Conservation (phyloP, 1,139 yeast genomes). For the Saccharomycopsis phalli region DNA sequence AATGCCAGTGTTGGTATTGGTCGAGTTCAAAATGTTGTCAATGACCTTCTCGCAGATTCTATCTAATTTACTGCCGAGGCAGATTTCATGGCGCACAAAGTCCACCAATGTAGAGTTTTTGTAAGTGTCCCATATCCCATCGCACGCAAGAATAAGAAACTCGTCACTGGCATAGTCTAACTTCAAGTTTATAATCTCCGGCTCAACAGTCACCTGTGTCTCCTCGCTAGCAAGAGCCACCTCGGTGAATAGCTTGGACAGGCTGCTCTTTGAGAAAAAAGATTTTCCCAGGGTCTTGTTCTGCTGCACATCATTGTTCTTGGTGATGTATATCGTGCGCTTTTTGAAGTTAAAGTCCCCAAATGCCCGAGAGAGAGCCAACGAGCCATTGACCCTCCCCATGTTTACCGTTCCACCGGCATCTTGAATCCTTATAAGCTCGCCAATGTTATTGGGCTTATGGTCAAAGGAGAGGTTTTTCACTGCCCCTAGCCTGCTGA, state of each 20-base stretch:
- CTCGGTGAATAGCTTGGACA: constrained; percentile 2
- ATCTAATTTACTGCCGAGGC: constrained; percentile 48
- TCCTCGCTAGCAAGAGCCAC: constrained; percentile 80
- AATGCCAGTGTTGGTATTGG: constrained; percentile 64
- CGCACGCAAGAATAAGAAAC: constrained; percentile 89
- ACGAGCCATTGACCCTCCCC: constrained; percentile 63
- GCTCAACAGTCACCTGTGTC: constrained; percentile 90
- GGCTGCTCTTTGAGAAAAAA: constrained; percentile 8
- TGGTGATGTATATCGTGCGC: constrained; percentile 33
- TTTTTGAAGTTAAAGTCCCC: constrained; percentile 63
- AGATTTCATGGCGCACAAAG: constrained; percentile 48
- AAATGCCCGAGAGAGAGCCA: constrained; percentile 68
- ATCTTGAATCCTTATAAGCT: constrained; percentile 60
- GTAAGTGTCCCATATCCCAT: constrained; percentile 91
- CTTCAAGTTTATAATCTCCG: constrained; percentile 76
- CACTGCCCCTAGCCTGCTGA: constrained; percentile 44
- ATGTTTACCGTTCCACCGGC: constrained; percentile 64
- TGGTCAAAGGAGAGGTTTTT: constrained; percentile 68
- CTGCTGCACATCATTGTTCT: constrained; percentile 21
- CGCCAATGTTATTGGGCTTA: constrained; percentile 71
- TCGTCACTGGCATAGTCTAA: constrained; percentile 63
- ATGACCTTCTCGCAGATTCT: constrained; percentile 50
- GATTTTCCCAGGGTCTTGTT: neutral
- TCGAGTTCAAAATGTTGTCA: constrained; percentile 64
- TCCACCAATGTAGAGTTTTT: constrained; percentile 46